Conservation (phyloP, 1,139 yeast species). For the Yamadazyma friedrichii region DNA sequence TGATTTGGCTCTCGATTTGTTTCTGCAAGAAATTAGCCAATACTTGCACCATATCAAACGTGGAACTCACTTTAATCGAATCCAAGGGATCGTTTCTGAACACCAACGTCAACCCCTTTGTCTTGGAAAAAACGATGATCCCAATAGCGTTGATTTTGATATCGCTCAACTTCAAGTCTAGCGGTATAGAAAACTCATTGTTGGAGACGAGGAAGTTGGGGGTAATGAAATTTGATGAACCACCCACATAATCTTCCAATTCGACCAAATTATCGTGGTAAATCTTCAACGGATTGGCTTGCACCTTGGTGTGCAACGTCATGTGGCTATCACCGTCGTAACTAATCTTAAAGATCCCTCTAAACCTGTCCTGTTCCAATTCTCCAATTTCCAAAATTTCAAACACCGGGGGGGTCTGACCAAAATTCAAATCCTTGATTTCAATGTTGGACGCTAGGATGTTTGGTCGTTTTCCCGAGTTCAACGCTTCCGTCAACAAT, state of each 20-base stretch:
- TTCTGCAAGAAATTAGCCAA: conserved; percentile 77
- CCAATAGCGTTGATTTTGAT: conserved; percentile 78
- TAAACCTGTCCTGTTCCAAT: conserved; percentile 71
- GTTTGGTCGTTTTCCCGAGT: conserved; percentile 72
- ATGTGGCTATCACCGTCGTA: conserved; percentile 80
- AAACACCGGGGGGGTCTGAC: conserved; percentile 72
- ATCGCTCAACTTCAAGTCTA: conserved; percentile 72
- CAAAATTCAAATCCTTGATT: conserved; percentile 75
- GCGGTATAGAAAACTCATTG: conserved; percentile 73
- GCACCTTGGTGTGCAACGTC: conserved; percentile 77
- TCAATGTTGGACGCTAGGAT: conserved; percentile 72
- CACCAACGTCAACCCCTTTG: conserved; percentile 82
- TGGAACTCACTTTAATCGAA: conserved; percentile 75
- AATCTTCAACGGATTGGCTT: conserved; percentile 79
- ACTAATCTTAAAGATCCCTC: conserved; percentile 82
- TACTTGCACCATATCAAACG: conserved; percentile 82
- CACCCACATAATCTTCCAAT: conserved; percentile 26
- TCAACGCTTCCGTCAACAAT: conserved; percentile 72
- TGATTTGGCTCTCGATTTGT: conserved; percentile 78
- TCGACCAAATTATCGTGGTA: conserved; percentile 53
- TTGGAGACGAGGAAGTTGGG: conserved; percentile 69
- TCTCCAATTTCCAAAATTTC: conserved; percentile 88
- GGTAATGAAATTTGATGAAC: conserved; percentile 45
- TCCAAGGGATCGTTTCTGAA: conserved; percentile 88
- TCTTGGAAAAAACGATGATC: conserved; percentile 75